Evolutionary conservation across 2,329 filamentous ascomycete genomes (phyloP).

Genomic region (Ophiocordyceps camponoti-rufipedis): DNA sequence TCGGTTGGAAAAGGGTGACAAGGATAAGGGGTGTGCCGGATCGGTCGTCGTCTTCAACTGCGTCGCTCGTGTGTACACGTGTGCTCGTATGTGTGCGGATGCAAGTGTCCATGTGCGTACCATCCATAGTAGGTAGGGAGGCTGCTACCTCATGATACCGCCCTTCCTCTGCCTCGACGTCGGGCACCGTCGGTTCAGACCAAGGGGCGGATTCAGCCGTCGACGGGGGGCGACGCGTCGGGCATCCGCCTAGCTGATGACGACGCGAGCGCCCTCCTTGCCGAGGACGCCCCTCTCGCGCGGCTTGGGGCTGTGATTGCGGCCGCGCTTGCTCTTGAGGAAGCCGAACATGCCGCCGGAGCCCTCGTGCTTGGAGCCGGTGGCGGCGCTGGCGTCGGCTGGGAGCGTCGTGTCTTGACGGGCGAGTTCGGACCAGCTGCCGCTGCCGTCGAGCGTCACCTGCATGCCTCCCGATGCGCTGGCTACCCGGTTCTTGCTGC

Average conservation of each 20-base stretch:
- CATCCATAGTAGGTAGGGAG: no score
- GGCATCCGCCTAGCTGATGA: conserved; percentile 38
- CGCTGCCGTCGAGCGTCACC: conserved; percentile 74
- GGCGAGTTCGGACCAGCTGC: conserved; percentile 82
- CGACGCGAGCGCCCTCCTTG: conserved; percentile 79
- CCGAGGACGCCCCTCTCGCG: conserved; percentile 85
- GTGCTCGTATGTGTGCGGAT: not conserved
- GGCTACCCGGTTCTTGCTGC: conserved; percentile 49
- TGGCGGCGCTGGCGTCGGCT: conserved; percentile 40
- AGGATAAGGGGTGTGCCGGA: not conserved
- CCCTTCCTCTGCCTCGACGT: no score
- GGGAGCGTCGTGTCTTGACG: conserved; percentile 64
- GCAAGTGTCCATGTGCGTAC: not conserved
- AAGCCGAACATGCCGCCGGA: conserved; percentile 83
- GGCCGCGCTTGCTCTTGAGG: conserved; percentile 71
- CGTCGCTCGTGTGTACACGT: not conserved
- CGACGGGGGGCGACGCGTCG: not conserved
- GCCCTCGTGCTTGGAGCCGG: conserved; percentile 32
- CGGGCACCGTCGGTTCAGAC: no score
- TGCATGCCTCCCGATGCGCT: conserved; percentile 74
- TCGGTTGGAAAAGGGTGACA: not conserved
- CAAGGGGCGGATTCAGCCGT: not conserved
- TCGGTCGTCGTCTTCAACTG: not conserved
- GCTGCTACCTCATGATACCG: no score
- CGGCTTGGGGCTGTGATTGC: conserved; percentile 83